Conservation (phyloP, 306 rosid species). For the Medicago lupulina region DNA sequence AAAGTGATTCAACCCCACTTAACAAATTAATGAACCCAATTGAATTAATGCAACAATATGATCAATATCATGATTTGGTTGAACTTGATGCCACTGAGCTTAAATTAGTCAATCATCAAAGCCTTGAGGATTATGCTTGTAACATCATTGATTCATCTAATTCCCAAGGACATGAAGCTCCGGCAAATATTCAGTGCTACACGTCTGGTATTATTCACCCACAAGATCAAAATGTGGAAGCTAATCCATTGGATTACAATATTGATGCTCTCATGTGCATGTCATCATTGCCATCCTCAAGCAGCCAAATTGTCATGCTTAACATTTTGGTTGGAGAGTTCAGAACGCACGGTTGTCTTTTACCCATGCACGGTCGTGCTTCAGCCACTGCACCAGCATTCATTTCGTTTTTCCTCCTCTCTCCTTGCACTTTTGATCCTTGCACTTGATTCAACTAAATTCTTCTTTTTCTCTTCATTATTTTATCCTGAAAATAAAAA, state of each 20-base stretch:
- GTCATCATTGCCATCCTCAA: slow-evolving; percentile 47
- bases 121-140: slow-evolving; percentile 47
- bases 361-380: too few relatives aligned
- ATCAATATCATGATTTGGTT: slow-evolving; percentile 1
- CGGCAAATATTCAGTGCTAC: slow-evolving; percentile 42
- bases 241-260: slow-evolving; percentile 56
- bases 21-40: slow-evolving; percentile 4
- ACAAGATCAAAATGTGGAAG: slow-evolving; percentile 42
- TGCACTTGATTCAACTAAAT: too few relatives aligned
- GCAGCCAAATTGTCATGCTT: slow-evolving; percentile 27
- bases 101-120: slow-evolving; percentile 44
- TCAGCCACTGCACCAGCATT: too few relatives aligned
- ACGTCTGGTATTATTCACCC: slow-evolving; percentile 32
- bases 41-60: slow-evolving; percentile 40
- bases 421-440: too few relatives aligned
- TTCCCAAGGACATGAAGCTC: slow-evolving; percentile 53
- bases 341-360: too few relatives aligned
- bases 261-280: slow-evolving; percentile 46
- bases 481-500: too few relatives aligned
- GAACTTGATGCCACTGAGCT: slow-evolving; percentile 43
- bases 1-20: slow-evolving; percentile 28
- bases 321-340: too few relatives aligned
- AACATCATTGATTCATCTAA: slow-evolving; percentile 46
- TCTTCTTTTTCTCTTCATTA: too few relatives aligned
- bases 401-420: too few relatives aligned